Evolutionary conservation across 768 basidiomycete species (phyloP), one percentile per base, ranked within the genome.

Genomic region (Tephrocybe sp.): DNA sequence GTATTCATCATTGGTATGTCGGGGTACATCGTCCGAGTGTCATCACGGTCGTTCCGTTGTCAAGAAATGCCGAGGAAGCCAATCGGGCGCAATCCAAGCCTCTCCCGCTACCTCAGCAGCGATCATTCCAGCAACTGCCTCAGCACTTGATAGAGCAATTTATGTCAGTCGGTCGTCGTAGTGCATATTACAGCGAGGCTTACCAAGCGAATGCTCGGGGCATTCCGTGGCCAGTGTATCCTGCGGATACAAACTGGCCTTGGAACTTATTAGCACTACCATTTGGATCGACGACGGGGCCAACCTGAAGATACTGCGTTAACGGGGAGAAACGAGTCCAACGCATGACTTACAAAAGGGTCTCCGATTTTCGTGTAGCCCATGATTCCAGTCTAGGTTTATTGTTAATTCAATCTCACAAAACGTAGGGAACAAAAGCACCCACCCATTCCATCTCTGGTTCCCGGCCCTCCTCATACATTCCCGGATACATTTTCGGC

Each of bases 381-480:
- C 88, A 90, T 90, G 37, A 93, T 89, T 0, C 92, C 92, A 2
- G 86, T 89, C 91, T 91, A 55, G n/a, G 25, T 14, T 1, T 50
- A 28, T 20, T n/a, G 48, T 46, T 18, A 55, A 15, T 10, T n/a
- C n/a, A 2, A 12, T 2, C 9, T 3, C 1, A 17, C 9, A 38
- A 21, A 4, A 28, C 41, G 42, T 42, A 5, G 34, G 26, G 14
- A n/a, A 17, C 48, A 8, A 26, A n/a, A 15, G 4, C 8, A 68
- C 79, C 32, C 43, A 88, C 90, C 90, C 92, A 94, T 75, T 93
- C 88, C 78, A 84, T 81, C 64, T 89, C 88, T 9, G 83, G 83
- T 45, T 81, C 74, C 15, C 51, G 60, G 3, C 67, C 73, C n/a
- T 56, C 58, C 50, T 77, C 74, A 52, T 79, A 86, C 58, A 75